These are phyloP conservation scores for Cladorrhinum sp. DNA, from an alignment of 2,329 filamentous ascomycete genomes.

Conservation along the genomic window DNA sequence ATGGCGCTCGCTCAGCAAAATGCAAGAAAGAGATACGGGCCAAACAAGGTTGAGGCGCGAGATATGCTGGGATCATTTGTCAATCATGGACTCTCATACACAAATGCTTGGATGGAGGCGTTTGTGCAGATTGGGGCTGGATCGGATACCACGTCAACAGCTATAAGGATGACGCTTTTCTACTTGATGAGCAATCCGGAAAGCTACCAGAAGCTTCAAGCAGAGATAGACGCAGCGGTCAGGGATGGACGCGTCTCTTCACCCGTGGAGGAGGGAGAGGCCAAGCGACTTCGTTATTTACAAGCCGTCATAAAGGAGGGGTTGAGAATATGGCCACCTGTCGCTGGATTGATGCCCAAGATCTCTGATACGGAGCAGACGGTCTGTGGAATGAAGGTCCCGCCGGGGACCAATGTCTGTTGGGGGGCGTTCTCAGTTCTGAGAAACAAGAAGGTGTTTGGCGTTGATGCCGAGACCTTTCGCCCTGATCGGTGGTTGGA, in stretches of 20 bases:
- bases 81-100: constrained; percentile 36
- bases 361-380: constrained; percentile 34
- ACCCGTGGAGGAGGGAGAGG: constrained; percentile 36
- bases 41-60: constrained; percentile 28
- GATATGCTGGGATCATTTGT: constrained; percentile 44
- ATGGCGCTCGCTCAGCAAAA: constrained; percentile 22
- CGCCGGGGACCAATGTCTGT: constrained; percentile 45
- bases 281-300: constrained; percentile 43
- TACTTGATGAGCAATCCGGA: constrained; percentile 11
- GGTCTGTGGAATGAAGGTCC: constrained; percentile 41
- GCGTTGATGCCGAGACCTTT: constrained; percentile 18
- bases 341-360: constrained; percentile 37
- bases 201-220: constrained; percentile 6
- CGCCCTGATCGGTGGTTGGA: constrained; percentile 51
- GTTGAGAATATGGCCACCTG: constrained; percentile 45
- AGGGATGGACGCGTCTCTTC: constrained; percentile 32
- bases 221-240: constrained; percentile 37
- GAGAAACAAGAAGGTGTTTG: constrained; percentile 31
- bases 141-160: constrained; percentile 17
- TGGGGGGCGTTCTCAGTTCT: constrained; percentile 42
- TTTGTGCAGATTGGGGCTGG: constrained; percentile 35
- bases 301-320: constrained; percentile 50
- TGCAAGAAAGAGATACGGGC: constrained; percentile 31
- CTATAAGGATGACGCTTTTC: constrained; percentile 15
- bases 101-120: constrained; percentile 45